Percentiles rank a stretch among this genome's conserved stretches.
These are phyloP conservation scores for Coccomyxa subellipsoidea DNA, from an alignment of 163 green algal genomes.

Conservation along the genomic window DNA sequence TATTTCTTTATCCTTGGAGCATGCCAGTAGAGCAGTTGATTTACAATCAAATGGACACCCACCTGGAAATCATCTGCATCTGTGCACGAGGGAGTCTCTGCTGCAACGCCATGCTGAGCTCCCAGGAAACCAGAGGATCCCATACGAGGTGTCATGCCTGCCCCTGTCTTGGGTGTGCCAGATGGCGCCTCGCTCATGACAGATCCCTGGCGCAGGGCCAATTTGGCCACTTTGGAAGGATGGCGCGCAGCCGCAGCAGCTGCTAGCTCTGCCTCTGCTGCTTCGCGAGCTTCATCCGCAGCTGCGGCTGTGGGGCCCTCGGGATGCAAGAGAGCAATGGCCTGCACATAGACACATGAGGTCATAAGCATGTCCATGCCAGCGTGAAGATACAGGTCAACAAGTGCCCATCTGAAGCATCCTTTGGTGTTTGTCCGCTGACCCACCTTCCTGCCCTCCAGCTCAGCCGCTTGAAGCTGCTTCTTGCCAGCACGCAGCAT, in stretches of 20 bases:
- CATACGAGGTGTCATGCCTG: not conserved
- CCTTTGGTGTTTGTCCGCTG: not conserved
- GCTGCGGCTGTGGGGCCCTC: slow-evolving; percentile 21
- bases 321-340: slow-evolving; percentile 49
- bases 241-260: slow-evolving; percentile 8
- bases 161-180: not conserved
- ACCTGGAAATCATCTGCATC: slow-evolving; percentile 4
- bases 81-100: not conserved
- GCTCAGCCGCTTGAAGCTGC: slow-evolving; percentile 37
- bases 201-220: not conserved
- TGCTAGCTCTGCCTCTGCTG: not conserved
- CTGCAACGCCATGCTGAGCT: not conserved
- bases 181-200: not conserved
- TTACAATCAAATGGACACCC: not conserved
- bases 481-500: slow-evolving; percentile 53
- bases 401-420: too few species aligned
- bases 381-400: not conserved
- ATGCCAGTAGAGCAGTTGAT: not conserved
- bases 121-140: not conserved
- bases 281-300: slow-evolving; percentile 25
- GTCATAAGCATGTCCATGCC: not conserved
- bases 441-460: slow-evolving; percentile 20
- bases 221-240: not conserved
- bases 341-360: slow-evolving; percentile 8
- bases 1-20: too few species aligned